A percentile compares a stretch with the other conserved stretches of the same genome.
phyloP scores from a whole-genome alignment of 75 land plant species.

The Azolla pinnata region DNA sequence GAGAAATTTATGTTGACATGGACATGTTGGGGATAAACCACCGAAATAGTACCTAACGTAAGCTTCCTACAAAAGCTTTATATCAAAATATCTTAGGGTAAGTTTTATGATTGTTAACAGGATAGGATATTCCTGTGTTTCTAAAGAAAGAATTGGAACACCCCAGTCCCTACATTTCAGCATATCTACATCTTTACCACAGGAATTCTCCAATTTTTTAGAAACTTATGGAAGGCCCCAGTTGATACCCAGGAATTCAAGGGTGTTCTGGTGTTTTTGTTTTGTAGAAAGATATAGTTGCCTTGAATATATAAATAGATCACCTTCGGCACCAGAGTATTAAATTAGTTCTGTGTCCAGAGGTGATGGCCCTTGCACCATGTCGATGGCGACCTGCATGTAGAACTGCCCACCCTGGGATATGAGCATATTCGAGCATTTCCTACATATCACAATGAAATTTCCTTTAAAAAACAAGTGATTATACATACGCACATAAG shows the following conservation, averaged over 20 bases:
- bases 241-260: too few species aligned
- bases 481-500: too few species aligned
- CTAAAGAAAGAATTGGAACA: too few species aligned
- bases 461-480: too few species aligned
- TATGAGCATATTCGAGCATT: slow-evolving; percentile 68
- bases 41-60: too few species aligned
- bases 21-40: too few species aligned
- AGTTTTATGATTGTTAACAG: background rate
- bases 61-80: too few species aligned
- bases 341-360: slow-evolving; percentile 74
- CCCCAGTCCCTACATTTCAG: background rate
- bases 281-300: too few species aligned
- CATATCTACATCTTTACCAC: background rate
- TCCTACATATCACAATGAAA: slow-evolving; percentile 39
- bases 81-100: background rate
- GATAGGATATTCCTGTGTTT: background rate
- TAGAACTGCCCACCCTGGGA: slow-evolving; percentile 83
- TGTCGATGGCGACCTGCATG: slow-evolving; percentile 97
- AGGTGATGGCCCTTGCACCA: slow-evolving; percentile 80
- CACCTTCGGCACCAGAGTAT: slow-evolving; percentile 96
- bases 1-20: too few species aligned
- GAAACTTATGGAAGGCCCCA: too few species aligned
- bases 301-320: too few species aligned
- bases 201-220: background rate
- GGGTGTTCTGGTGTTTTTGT: too few species aligned